Conservation (phyloP, 768 basidiomycete genomes). For the Exidia glandulosa region DNA sequence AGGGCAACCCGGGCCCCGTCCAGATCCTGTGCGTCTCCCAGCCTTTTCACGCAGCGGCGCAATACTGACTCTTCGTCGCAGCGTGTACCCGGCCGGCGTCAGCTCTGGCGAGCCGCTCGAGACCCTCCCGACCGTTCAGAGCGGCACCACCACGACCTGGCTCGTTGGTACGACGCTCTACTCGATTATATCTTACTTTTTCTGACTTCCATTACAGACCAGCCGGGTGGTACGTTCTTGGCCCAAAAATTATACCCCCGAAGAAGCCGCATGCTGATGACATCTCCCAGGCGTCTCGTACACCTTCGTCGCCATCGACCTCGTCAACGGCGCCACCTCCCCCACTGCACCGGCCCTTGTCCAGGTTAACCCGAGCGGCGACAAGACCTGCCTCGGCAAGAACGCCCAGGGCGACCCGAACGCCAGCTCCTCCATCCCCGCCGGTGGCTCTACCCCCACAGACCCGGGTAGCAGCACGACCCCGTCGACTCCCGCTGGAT, state of each 20-base stretch:
- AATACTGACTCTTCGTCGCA: constrained; percentile 15
- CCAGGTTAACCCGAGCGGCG: neutral
- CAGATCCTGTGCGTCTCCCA: constrained; percentile 1
- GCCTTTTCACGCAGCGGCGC: neutral
- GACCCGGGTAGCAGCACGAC: too few species aligned
- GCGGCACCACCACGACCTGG: constrained; percentile 41
- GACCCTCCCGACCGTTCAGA: constrained; percentile 29
- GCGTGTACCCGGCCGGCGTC: constrained; percentile 42
- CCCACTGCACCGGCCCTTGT: neutral
- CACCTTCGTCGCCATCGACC: neutral
- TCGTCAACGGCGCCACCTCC: neutral
- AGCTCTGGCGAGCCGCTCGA: constrained; percentile 35
- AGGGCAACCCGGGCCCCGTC: constrained; percentile 17
- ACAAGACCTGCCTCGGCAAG: constrained; percentile 1
- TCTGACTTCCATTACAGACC: neutral
- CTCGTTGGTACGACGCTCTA: constrained; percentile 29
- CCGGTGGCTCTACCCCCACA: too few species aligned
- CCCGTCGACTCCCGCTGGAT: too few species aligned
- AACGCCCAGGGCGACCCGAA: neutral
- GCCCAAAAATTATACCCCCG: too few species aligned
- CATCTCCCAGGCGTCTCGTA: too few species aligned
- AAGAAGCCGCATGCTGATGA: too few species aligned
- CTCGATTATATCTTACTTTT: neutral
- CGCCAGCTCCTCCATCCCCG: too few species aligned
- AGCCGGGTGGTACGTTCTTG: neutral